Percentiles rank a stretch among this genome's conserved stretches.
Conservation (phyloP, 805 yeast genomes). For the Wickerhamia fluorescens region DNA sequence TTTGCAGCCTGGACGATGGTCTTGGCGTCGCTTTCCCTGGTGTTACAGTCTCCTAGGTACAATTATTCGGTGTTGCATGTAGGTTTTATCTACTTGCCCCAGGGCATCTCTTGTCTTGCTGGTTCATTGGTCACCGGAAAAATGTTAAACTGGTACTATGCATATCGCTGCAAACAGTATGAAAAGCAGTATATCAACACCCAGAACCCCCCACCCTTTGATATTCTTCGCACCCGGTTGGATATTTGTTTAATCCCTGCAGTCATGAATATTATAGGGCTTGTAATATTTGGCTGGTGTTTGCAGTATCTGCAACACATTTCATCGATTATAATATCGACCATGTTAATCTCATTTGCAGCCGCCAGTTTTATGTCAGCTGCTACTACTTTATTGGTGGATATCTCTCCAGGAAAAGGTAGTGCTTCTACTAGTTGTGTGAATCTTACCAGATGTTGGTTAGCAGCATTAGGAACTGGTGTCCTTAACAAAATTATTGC, state of each 20-base stretch:
- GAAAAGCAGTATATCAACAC: constrained; percentile 15
- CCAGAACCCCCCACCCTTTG: constrained; percentile 27
- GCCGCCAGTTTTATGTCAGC: constrained; percentile 52
- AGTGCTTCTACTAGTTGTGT: constrained; percentile 71
- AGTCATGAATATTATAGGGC: constrained; percentile 30
- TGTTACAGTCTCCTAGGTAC: constrained; percentile 42
- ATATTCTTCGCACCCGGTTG: constrained; percentile 49
- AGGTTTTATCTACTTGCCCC: constrained; percentile 69
- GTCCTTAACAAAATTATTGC: constrained; percentile 54
- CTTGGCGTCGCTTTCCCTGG: constrained; percentile 57
- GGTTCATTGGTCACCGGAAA: constrained; percentile 58
- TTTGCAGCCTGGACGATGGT: constrained; percentile 67
- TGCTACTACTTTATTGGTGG: constrained; percentile 65
- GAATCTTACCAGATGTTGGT: constrained; percentile 66
- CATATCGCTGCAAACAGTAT: constrained; percentile 13
- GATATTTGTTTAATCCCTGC: constrained; percentile 37
- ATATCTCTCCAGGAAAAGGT: constrained; percentile 60
- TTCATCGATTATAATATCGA: constrained; percentile 50
- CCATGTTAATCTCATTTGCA: constrained; percentile 52
- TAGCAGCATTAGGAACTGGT: constrained; percentile 66
- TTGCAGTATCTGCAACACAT: constrained; percentile 40
- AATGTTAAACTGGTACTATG: constrained; percentile 47
- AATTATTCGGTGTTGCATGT: constrained; percentile 48
- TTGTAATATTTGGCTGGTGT: constrained; percentile 70
- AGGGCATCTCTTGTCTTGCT: constrained; percentile 57